Evolutionary conservation across 257 asterid genomes (phyloP).

Genomic region (Capsicum baccatum): DNA sequence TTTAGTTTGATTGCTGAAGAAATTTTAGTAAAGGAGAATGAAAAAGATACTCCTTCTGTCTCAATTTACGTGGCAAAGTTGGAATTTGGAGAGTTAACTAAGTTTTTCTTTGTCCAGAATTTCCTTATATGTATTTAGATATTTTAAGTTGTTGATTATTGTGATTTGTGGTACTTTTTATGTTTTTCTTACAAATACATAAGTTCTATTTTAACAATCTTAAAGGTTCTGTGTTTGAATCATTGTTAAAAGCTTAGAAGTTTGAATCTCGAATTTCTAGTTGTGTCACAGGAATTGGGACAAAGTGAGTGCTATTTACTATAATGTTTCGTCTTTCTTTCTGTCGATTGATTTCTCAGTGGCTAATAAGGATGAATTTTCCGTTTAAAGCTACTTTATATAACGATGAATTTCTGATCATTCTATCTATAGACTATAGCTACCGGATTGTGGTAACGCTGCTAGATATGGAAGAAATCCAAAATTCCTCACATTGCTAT

Average conservation of each 20-base stretch:
- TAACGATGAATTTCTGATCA: not conserved
- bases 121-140: no score
- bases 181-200: no score
- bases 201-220: no score
- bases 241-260: no score
- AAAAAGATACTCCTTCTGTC: not conserved
- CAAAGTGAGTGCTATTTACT: not conserved
- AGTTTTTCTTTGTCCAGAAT: no score
- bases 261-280: no score
- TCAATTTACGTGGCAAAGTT: no score
- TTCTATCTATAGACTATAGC: not conserved
- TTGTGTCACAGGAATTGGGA: no score
- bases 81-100: no score
- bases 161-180: no score
- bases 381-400: not conserved
- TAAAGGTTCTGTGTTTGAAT: no score
- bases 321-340: not conserved
- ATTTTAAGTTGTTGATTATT: no score
- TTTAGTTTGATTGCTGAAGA: not conserved
- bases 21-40: not conserved
- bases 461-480: not conserved
- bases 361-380: not conserved
- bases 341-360: not conserved
- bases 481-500: not conserved
- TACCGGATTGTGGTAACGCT: not conserved